Evolutionary conservation across 768 basidiomycete species (phyloP), one percentile per base, ranked within the genome.

Genomic region (Mycena galopus): DNA sequence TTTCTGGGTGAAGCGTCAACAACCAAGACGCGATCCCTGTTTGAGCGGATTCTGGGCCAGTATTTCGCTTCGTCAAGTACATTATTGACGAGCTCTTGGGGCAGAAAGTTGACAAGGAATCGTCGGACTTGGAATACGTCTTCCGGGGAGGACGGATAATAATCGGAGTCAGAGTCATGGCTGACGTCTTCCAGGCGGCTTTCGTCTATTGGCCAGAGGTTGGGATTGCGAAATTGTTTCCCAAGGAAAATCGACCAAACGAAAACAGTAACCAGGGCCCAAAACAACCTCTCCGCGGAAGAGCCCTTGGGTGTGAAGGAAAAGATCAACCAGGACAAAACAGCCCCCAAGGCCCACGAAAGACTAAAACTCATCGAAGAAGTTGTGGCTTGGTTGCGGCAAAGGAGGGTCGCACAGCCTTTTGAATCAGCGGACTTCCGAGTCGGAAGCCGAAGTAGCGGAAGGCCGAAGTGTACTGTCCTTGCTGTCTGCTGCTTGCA

Each of bases 51-150:
- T 29, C 70, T 71, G 2, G 80, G 78, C 80, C 80, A 82, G 67
- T 81, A 83, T 65, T 75, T 60, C 1, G 79, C 81, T 3, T 62
- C 51, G 32, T 79, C 75, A 12, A 83, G 68, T 23, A 83, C 79
- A 55, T 64, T 33, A 17, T 81, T 77, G 35, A 75, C 77, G 19
- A 83, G 74, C 62, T 83, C 81, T 12, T 71, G 25, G 16, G 82
- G 81, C 23, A 81, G 50, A 39, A 73, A 70, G 2, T 65, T n/a
- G n/a, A 72, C 47, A 16, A 81, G 72, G 16, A 73, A 3, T 23
- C 37, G 21, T 11, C 76, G 77, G 33, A 77, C 75, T 19, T 59
- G 21, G 32, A 67, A 60, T 1, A 80, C 79, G 39, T 81, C 78
- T 21, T 75, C 27, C 55, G 67, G 69, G 25, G 50, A 63, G 19